Base-by-base conservation (phyloP, 768 basidiomycete species). In the Boletus coccyginus region DNA sequence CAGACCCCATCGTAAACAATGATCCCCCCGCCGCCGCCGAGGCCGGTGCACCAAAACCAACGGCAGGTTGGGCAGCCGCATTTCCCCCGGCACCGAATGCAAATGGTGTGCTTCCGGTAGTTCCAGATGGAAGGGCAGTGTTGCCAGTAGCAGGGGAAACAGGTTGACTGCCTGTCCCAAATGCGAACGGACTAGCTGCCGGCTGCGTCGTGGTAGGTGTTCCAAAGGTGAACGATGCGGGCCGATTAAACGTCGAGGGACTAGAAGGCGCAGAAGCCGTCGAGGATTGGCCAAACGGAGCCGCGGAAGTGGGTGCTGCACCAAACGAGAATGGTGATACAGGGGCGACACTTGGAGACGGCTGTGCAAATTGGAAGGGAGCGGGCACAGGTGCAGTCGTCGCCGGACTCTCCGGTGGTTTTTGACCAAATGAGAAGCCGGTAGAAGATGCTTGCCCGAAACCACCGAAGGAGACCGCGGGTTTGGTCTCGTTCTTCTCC, bases 1-100 rank as follows among this genome's bases (percentile, higher is more conserved):
- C 77, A 46, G 85, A 75, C 32, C 85, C 85, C 51, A 86, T 85
- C 13, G 84, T 86, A 63, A 86, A 86, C 36, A 86, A 57, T 3
- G 71, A 62, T 50, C 57, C 67, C 8, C 72, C 70, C 33, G 27
- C 51, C 3, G 62, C 17, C 3, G 78, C 67, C 11, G 68, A n/a
- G 11, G 75, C 66, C 3, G 65, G 9, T 6, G 74, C 73, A 62
- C 75, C 73, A 58, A 84, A 85, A n/a, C 57, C 47, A 29, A 24
- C 73, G 43, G 66, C 68, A 36, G 77, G 64, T n/a, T 75, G 63
- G 35, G 77, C 73, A 50, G 72, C 67, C 24, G 69, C 71, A 55
- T 62, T 66, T 31, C 60, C 13, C 6, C 65, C 63, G 40, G 59
- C 64, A 53, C 78, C 77, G 55, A 84, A 84, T 38, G 72, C 32